Evolutionary conservation across 2,329 filamentous ascomycete species (phyloP), one percentile per base, ranked within the genome.

Genomic region (Trichophaea hybrida): DNA sequence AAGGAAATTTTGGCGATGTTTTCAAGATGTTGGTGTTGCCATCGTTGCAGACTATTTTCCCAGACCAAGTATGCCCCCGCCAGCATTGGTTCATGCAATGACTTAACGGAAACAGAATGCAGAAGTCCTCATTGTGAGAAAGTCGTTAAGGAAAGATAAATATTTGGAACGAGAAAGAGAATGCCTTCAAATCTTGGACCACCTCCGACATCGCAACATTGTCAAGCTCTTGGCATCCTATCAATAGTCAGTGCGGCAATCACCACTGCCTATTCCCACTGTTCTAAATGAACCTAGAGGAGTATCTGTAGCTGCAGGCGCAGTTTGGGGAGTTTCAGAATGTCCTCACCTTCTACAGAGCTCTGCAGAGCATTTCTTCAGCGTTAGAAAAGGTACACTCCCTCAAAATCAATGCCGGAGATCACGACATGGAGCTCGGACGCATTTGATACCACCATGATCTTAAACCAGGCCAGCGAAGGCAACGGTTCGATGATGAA

Each of bases 361-460:
- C 67, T 7, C 61, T 70, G 4, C 49, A 60, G 2, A 62, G 64
- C 10, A 58, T 69, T 5, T 59, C 67, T 4, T 67, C 67, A 32
- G 67, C 65, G 1, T 31, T 69, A 24, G 24, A 59, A 34, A 34
- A 49, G 2, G 40, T 63, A 10, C 68, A 69, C 44, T 50, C 48
- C 24, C 55, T 66, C 38, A 32, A 40, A 32, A 8, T 48, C 15
- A 7, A 17, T 17, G 24, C 44, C 7, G 15, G 44, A 6, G 49
- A 38, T 10, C 35, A 67, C 7, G 59, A 43, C 4, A 10, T 64
- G 6, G 49, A 65, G 5, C 24, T 68, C 33, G 57, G 63, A 12
- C 44, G 31, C 5, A 67, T 69, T 35, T 66, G 66, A 17, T 69
- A 63, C 53, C 68, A 70, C 57, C 68, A 69, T 44, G 68, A 70